phyloP scores from a whole-genome alignment of 75 land plant genomes.

The Pseudotsuga menziesii region DNA sequence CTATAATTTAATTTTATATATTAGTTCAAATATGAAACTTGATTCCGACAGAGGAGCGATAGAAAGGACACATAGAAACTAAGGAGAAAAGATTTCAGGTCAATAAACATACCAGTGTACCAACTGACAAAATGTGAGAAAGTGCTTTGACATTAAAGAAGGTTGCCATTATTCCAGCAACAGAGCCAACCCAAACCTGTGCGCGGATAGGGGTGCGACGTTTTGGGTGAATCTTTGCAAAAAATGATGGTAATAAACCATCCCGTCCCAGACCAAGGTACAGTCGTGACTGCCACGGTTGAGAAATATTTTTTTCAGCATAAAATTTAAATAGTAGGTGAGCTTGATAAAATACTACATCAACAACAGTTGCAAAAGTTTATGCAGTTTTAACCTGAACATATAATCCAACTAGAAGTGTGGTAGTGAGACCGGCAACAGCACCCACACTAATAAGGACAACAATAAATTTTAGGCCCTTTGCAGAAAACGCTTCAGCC shows the following conservation, averaged over 20 bases:
- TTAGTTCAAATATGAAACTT: neutral
- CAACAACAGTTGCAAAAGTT: neutral
- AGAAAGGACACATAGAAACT: neutral
- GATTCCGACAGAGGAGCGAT: neutral
- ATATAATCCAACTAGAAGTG: constrained; percentile 92
- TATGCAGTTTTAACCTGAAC: constrained; percentile 72
- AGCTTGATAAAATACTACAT: neutral
- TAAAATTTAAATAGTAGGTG: constrained; percentile 8
- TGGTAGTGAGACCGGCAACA: constrained; percentile 92
- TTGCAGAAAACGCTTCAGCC: constrained; percentile 70
- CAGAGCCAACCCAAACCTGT: constrained; percentile 88
- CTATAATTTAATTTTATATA: neutral
- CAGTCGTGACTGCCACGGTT: constrained; percentile 70
- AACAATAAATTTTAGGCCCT: constrained; percentile 65
- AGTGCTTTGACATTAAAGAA: constrained; percentile 77
- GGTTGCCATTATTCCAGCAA: constrained; percentile 78
- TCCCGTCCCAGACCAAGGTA: constrained; percentile 98
- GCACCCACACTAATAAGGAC: constrained; percentile 84
- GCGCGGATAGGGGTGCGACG: constrained; percentile 80
- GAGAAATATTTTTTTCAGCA: neutral
- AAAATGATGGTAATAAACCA: constrained; percentile 81
- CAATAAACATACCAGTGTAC: constrained; percentile 69
- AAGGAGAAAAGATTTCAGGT: neutral
- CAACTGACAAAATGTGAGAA: constrained; percentile 95
- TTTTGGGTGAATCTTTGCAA: constrained; percentile 65